A percentile compares a stretch with the other conserved stretches of the same genome.
Conservation (phyloP, 129 eudicot genomes). For the Mikania micrantha region DNA sequence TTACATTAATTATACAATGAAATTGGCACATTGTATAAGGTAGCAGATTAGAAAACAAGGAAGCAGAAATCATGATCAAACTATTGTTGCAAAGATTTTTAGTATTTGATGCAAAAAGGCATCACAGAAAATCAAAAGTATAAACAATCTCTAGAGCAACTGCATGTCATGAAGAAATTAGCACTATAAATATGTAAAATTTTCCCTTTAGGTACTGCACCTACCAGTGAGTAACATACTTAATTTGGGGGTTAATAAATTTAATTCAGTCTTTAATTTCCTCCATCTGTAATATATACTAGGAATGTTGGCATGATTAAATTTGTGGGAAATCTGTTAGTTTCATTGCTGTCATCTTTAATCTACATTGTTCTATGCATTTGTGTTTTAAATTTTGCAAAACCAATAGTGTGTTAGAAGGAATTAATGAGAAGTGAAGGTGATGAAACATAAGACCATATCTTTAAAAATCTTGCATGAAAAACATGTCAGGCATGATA, state of each 20-base stretch:
- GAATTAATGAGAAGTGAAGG: background rate
- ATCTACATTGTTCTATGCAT: background rate
- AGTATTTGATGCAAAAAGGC: conserved; percentile 1
- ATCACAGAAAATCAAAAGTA: background rate
- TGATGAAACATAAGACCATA: background rate
- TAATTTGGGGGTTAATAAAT: conserved; percentile 20
- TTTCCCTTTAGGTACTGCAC: conserved; percentile 9
- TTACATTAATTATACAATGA: background rate
- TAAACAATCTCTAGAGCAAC: background rate
- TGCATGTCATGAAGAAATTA: background rate
- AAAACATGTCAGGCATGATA: background rate
- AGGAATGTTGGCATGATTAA: background rate
- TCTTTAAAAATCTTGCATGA: conserved; percentile 7
- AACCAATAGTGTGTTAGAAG: background rate
- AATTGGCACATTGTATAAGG: background rate
- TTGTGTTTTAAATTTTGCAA: background rate
- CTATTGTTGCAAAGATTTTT: background rate
- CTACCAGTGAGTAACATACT: conserved; percentile 23
- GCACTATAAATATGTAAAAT: background rate
- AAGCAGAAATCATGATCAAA: conserved; percentile 15
- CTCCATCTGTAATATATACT: conserved; percentile 14
- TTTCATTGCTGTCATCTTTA: background rate
- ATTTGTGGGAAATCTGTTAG: conserved; percentile 1
- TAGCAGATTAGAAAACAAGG: background rate
- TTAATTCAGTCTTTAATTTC: conserved; percentile 14